A percentile compares a stretch with the other conserved stretches of the same genome.
Conservation (phyloP, 768 basidiomycete species). For the Solioccasus polychromus region DNA sequence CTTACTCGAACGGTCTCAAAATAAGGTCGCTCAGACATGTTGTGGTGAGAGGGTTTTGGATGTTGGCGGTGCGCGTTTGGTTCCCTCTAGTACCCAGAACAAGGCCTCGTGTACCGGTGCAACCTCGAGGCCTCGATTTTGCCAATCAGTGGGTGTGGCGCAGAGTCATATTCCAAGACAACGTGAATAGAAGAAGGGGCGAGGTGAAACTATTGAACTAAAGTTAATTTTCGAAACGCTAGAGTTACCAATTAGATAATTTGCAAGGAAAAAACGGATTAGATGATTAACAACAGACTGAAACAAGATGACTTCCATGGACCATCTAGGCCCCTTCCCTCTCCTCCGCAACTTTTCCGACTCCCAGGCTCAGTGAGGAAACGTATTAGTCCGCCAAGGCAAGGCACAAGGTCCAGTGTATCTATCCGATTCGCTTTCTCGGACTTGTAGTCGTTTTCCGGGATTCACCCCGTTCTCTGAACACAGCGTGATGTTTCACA, state of each 20-base stretch:
- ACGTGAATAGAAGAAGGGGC: slow-evolving; percentile 18
- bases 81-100: slow-evolving; percentile 10
- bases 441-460: no score
- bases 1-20: slow-evolving; percentile 68
- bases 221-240: slow-evolving; percentile 8
- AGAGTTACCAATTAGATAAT: slow-evolving; percentile 27
- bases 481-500: slow-evolving; percentile 9
- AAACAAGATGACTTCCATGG: slow-evolving; percentile 7
- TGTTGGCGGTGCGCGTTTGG: slow-evolving; percentile 6
- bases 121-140: slow-evolving; percentile 29
- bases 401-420: neutral
- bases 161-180: slow-evolving; percentile 19
- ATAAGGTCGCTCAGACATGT: slow-evolving; percentile 44
- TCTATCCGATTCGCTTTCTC: neutral
- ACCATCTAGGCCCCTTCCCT: neutral
- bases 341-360: slow-evolving; percentile 6
- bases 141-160: slow-evolving; percentile 21
- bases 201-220: slow-evolving; percentile 8
- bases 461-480: slow-evolving; percentile 5
- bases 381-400: neutral
- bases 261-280: slow-evolving; percentile 4
- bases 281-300: slow-evolving; percentile 17
- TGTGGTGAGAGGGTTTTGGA: slow-evolving; percentile 8
- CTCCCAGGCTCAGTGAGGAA: neutral
- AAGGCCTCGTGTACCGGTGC: slow-evolving; percentile 18